A percentile compares a stretch with the other conserved stretches of the same genome.
These are phyloP conservation scores for Sclerotinia subarctica DNA, from an alignment of 2,329 filamentous ascomycete genomes.

Conservation along the genomic window DNA sequence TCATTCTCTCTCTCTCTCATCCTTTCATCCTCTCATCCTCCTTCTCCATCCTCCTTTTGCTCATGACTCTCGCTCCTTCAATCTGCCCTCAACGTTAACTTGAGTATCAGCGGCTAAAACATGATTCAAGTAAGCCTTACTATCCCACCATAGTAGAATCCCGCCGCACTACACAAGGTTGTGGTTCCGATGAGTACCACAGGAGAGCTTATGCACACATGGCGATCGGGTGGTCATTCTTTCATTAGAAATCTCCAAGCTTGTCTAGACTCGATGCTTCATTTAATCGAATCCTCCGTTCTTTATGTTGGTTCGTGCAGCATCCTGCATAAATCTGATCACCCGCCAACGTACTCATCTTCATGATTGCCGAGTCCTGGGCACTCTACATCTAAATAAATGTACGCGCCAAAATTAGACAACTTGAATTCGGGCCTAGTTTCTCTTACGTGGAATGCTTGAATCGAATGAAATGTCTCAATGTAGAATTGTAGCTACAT, in stretches of 20 bases:
- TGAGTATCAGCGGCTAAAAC: neutral
- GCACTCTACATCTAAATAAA: neutral
- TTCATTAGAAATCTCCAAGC: neutral
- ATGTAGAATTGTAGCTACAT: conserved; percentile 1
- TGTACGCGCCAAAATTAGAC: neutral
- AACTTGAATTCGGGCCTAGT: neutral
- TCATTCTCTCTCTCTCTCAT: no score
- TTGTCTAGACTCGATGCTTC: neutral
- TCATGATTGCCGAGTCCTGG: neutral
- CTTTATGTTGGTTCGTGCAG: neutral
- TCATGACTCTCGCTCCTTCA: neutral
- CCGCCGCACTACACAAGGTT: neutral
- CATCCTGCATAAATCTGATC: conserved; percentile 5
- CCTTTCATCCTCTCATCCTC: neutral
- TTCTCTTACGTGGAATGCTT: conserved; percentile 5
- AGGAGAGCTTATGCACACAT: neutral
- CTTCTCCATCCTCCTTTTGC: neutral
- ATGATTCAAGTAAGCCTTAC: neutral
- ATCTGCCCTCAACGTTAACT: neutral
- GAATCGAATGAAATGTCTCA: conserved; percentile 1
- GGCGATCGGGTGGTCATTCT: conserved; percentile 6
- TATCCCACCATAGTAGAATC: conserved; percentile 5
- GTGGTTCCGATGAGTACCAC: conserved; percentile 6
- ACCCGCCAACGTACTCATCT: conserved; percentile 1
- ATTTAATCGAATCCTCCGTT: neutral